Base-by-base conservation (phyloP, 2,329 filamentous ascomycete species). In the Neofusicoccum laricinum region DNA sequence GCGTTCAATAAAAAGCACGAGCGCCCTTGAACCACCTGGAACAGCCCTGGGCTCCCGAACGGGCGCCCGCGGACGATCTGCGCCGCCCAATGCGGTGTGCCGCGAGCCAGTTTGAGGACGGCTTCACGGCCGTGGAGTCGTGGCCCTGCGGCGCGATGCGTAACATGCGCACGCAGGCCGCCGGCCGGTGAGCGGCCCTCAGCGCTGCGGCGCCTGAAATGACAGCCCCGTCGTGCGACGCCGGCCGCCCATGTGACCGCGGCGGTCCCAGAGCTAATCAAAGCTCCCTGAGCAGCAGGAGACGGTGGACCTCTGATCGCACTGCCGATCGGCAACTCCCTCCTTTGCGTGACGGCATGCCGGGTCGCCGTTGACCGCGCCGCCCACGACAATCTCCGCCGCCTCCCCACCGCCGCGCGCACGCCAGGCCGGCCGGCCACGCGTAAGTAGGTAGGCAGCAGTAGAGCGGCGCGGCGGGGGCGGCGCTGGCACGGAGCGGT, bases 1-100 rank as follows among this genome's bases (percentile, higher is more conserved):
- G 55, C 55, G 55, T 59, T 46, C 55, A 59, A 59, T 59, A 59
- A 59, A 58, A 46, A 45, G 55, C 55, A 59, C 55, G 55, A 59
- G 55, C 55, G 11, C 17, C n/a, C 53, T 58, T 43, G 55, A 59
- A 38, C 36, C 40, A 14, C 21, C 38, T 45, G 55, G 55, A 45
- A 59, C 55, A 46, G 15, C 41, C 46, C 25, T 34, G 32, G 55
- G 46, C 46, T 25, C 55, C 55, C 40, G 19, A 46, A 46, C 55
- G 43, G 55, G 55, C 30, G 40, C 8, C 1, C 8, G 2, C 25
- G 25, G 41, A 12, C 41, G 55, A 59, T 59, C 55, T n/a, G 25
- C 40, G 12, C 25, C 15, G 41, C 55, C 55, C 36, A 59, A 59
- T 46, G 55, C 55, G 41, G 55, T 36, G 41, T 46, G 21, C 41